Conservation (phyloP, 164 flowering plant species). For the Macadamia tetraphylla region DNA sequence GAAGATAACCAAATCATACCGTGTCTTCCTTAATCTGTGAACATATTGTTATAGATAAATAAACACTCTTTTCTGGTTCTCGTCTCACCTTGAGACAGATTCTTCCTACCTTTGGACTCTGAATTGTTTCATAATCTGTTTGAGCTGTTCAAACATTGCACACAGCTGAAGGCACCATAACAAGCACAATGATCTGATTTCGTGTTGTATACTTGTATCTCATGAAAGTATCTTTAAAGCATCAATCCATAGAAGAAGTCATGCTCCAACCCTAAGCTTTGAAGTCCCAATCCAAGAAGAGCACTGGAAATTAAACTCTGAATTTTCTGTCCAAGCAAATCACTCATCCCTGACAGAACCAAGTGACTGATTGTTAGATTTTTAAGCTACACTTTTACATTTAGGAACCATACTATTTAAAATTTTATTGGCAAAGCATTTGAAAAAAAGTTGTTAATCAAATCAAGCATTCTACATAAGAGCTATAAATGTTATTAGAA, state of each 20-base stretch:
- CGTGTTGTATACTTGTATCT: background rate
- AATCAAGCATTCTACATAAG: background rate
- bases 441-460: background rate
- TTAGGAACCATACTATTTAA: background rate
- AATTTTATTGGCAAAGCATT: background rate
- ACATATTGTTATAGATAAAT: too few species aligned
- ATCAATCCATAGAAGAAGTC: conserved; percentile 49
- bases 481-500: background rate
- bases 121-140: too few species aligned
- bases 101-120: too few species aligned
- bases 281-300: conserved; percentile 45
- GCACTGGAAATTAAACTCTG: conserved; percentile 24
- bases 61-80: too few species aligned
- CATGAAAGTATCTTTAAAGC: conserved; percentile 24
- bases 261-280: conserved; percentile 30
- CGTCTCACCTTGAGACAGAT: too few species aligned
- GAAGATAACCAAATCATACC: too few species aligned
- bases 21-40: too few species aligned
- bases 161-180: background rate
- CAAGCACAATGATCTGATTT: background rate
- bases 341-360: conserved; percentile 29
- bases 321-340: conserved; percentile 21
- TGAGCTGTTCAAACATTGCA: too few species aligned
- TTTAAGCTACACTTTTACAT: background rate
- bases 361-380: conserved; percentile 5